Base-by-base conservation (phyloP, 2,329 filamentous ascomycete genomes). In the Aspergillus caelatus region DNA sequence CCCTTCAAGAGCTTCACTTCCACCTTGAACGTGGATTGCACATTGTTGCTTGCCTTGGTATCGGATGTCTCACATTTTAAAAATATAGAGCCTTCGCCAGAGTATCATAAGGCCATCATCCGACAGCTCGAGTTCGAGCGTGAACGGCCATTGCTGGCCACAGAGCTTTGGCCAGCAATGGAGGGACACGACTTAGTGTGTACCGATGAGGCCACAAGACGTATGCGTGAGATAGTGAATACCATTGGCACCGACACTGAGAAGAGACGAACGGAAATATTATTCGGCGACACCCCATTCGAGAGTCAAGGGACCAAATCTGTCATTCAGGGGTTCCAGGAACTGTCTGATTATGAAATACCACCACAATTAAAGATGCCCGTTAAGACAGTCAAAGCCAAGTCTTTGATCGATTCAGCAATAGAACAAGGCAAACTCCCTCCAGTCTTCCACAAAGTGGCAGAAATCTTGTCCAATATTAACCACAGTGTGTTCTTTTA, bases 401-500 rank as follows among this genome's bases (percentile, higher is more conserved):
- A 83, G 16, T 73, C 83, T 34, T 75, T 68, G 12, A 79, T 80
- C 46, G 67, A 74, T 10, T 57, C 67, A 6, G 75, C 65, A 14
- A 71, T 68, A 60, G 53, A 68, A 48, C 69, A 77, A 10, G 73
- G 78, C 14, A 79, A 75, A 14, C 76, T 88, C 9, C 85, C 84
- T 26, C 65, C 72, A 16, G 79, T 85, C 14, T 77, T 72, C 56
- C 72, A 70, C 46, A 79, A 71, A 67, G 83, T 83, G 58, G 80
- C 72, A 6, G 68, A 79, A 10, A 78, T 81, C 7, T 79, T 91
- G 58, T 88, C 85, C 0, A 77, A 81, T 14, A 87, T 91, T 62
- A 93, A 92, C 70, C 78, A 83, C 59, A 88, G 89, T 23, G 90
- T 92, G 10, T 92, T 93, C 71, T 80, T 91, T 58, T 88, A 88